A percentile compares a stretch with the other conserved stretches of the same genome.
These are phyloP conservation scores for Tetrapisispora nanseiensis DNA, from an alignment of 805 yeast species.

Conservation along the genomic window DNA sequence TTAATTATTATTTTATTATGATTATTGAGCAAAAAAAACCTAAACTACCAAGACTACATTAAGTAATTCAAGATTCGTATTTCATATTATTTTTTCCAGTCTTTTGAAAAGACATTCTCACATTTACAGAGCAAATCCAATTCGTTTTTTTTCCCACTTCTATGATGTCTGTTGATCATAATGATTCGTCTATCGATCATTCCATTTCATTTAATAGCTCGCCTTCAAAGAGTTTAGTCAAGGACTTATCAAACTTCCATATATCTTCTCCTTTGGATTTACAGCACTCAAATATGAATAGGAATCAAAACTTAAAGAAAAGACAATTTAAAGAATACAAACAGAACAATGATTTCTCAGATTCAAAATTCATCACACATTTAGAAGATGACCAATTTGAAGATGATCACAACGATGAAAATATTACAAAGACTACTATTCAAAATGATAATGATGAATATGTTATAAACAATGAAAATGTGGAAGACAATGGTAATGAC, in stretches of 20 bases:
- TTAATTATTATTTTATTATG: too few species aligned
- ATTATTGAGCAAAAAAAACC: too few species aligned
- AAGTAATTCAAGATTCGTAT: too few species aligned
- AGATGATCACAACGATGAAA: neutral
- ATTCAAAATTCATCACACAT: constrained; percentile 7
- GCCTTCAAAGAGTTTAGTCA: constrained; percentile 8
- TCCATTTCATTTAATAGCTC: constrained; percentile 3
- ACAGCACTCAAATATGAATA: neutral
- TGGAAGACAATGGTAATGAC: neutral
- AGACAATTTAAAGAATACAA: constrained; percentile 9
- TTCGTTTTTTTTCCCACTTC: too few species aligned
- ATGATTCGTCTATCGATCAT: neutral
- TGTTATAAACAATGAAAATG: neutral
- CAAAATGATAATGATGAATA: neutral
- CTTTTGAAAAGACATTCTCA: too few species aligned
- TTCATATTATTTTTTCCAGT: too few species aligned
- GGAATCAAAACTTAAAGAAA: neutral
- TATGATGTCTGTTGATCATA: neutral
- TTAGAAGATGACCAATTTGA: neutral
- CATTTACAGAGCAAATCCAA: too few species aligned
- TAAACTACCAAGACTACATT: too few species aligned
- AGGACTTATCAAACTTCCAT: constrained; percentile 18
- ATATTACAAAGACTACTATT: neutral
- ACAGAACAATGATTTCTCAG: constrained; percentile 13
- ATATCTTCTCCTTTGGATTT: constrained; percentile 7